Evolutionary conservation across 768 basidiomycete genomes (phyloP).

Genomic region (Artomyces pyxidatus): DNA sequence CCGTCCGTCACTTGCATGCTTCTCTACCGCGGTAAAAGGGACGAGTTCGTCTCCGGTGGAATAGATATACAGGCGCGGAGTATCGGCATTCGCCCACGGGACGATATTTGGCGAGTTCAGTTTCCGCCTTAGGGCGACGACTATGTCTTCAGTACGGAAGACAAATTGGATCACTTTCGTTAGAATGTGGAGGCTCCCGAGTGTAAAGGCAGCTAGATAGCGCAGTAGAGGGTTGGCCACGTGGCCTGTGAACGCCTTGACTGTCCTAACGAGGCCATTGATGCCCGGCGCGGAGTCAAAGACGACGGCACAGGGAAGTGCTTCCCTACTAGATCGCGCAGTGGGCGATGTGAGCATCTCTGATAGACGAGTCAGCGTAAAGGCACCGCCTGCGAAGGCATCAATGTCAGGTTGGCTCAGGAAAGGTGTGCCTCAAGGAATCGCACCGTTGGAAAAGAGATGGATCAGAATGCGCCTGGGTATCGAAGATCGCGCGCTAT

Average conservation of each 20-base stretch:
- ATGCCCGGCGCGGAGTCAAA: slow-evolving; percentile 15
- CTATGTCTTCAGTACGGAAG: not conserved
- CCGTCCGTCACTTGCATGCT: slow-evolving; percentile 21
- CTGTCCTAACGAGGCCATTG: not conserved
- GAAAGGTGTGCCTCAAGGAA: not conserved
- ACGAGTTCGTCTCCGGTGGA: slow-evolving; percentile 26
- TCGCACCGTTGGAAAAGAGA: slow-evolving; percentile 12
- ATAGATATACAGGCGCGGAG: slow-evolving; percentile 30
- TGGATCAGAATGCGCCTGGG: slow-evolving; percentile 5
- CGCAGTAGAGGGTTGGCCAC: slow-evolving; percentile 6
- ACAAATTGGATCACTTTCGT: not conserved
- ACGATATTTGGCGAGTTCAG: slow-evolving; percentile 20
- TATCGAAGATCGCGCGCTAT: not conserved
- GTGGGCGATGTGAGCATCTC: not conserved
- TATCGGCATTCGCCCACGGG: slow-evolving; percentile 24
- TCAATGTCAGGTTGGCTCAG: not conserved
- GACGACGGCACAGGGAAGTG: slow-evolving; percentile 9
- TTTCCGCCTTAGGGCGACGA: not conserved
- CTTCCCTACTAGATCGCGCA: not conserved
- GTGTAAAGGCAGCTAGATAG: not conserved
- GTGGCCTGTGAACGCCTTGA: slow-evolving; percentile 12
- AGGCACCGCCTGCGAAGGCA: not conserved
- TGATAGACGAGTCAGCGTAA: not conserved
- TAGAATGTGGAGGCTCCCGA: not conserved
- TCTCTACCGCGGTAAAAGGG: slow-evolving; percentile 21